A percentile compares a stretch with the other conserved stretches of the same genome.
These are phyloP conservation scores for Talaromyces albobiverticillius DNA, from an alignment of 2,329 filamentous ascomycete genomes.

Conservation along the genomic window DNA sequence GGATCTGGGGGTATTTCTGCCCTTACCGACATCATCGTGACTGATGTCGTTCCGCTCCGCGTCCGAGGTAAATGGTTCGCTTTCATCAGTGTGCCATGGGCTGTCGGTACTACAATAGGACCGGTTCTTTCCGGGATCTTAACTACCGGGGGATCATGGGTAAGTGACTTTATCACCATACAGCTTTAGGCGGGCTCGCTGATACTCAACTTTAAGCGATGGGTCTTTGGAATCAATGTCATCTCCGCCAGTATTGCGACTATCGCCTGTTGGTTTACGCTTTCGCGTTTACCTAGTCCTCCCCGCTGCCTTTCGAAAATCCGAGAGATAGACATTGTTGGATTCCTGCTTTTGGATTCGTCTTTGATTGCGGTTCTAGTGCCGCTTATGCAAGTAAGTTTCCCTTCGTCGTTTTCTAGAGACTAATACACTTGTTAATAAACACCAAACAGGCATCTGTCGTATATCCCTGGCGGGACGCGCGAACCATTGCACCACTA, in stretches of 20 bases:
- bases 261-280: slow-evolving; percentile 43
- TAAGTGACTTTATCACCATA: neutral
- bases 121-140: slow-evolving; percentile 43
- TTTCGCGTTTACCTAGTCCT: slow-evolving; percentile 47
- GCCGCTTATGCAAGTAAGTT: neutral
- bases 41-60: slow-evolving; percentile 44
- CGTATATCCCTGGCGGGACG: slow-evolving; percentile 63
- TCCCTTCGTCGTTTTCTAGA: neutral
- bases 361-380: neutral
- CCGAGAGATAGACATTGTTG: slow-evolving; percentile 57
- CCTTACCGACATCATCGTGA: slow-evolving; percentile 44
- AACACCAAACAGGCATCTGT: slow-evolving; percentile 53
- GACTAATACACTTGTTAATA: neutral
- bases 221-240: slow-evolving; percentile 62
- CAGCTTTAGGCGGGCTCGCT: neutral
- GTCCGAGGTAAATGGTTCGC: slow-evolving; percentile 27
- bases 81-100: slow-evolving; percentile 19
- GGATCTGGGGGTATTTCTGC: slow-evolving; percentile 44
- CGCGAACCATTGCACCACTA: slow-evolving; percentile 61
- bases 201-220: neutral
- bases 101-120: slow-evolving; percentile 44
- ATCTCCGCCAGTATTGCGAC: slow-evolving; percentile 52
- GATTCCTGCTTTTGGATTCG: slow-evolving; percentile 57
- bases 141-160: slow-evolving; percentile 34
- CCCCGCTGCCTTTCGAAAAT: slow-evolving; percentile 28